Evolutionary conservation across 176 grass and related monocot genomes (phyloP), one percentile per base, ranked within the genome.

Genomic region (Neostapfia colusana): DNA sequence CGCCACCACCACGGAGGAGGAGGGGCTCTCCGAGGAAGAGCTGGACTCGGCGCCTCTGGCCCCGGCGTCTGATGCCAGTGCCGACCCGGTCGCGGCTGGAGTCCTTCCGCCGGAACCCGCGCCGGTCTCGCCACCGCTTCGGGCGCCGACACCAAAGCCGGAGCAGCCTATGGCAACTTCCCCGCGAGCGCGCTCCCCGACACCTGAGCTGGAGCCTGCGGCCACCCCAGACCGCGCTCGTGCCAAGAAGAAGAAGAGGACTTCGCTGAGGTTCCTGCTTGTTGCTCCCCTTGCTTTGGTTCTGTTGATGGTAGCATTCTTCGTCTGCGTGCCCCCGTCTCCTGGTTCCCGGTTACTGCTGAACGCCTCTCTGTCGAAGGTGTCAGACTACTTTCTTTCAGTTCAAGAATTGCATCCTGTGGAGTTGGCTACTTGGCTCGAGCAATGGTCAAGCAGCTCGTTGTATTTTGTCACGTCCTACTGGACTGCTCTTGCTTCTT

Each of bases 401-500:
- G 74, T 89, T 82, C 82, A 82, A 83, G 83, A 86, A 76, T 63
- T 79, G 13, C 62, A 87, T 82, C 69, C 76, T 75, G 79, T 85
- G 76, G 80, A 89, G 46, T 79, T 92, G 65, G 74, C 67, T 85
- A 71, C 61, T 81, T 86, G 79, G 80, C 81, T 94, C 12, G 82
- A 81, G 70, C 67, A 85, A 51, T 90, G 84, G 91, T 86, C 84
- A 79, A 81, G 77, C 43, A 56, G 83, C 57, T 82, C 73, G 14
- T 87, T 92, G 60, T 70, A 87, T 66, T 75, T 56, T 11, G 79
- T 90, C 75, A 55, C 74, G 28, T 77, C 72, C 65, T 77, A 84
- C 70, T 76, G 59, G 68, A 72, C 78, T 68, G 61, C 65, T 49
- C 39, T 83, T 36, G 60, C 7, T 14, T 53, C 78, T 27, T 26